A percentile compares a stretch with the other conserved stretches of the same genome.
These are phyloP conservation scores for Pseudogymnoascus sp. DNA, from an alignment of 2,329 filamentous ascomycete species.

Conservation along the genomic window DNA sequence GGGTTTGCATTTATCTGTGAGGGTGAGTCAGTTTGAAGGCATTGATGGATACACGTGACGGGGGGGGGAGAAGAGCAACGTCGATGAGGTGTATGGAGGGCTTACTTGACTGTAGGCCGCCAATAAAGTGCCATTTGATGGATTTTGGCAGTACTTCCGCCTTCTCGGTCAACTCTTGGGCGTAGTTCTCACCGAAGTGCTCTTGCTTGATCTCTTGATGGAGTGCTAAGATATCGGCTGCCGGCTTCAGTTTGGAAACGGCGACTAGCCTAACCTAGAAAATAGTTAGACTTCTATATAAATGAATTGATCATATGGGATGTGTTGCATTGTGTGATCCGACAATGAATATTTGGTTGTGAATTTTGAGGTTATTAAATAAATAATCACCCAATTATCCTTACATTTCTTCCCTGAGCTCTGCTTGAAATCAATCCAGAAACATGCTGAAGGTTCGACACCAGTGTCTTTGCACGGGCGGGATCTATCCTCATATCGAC, in stretches of 20 bases:
- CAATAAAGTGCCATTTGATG: slow-evolving; percentile 95
- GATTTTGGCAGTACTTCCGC: slow-evolving; percentile 65
- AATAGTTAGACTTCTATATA: slow-evolving; percentile 17
- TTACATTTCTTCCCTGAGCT: slow-evolving; percentile 46
- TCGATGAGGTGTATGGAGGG: slow-evolving; percentile 11
- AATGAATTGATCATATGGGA: neutral
- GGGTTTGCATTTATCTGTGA: slow-evolving; percentile 76
- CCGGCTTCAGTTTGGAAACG: slow-evolving; percentile 93
- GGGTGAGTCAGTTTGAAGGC: neutral
- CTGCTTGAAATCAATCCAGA: slow-evolving; percentile 48
- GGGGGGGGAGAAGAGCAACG: neutral
- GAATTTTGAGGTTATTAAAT: neutral
- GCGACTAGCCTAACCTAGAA: slow-evolving; percentile 74
- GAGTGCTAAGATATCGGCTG: slow-evolving; percentile 79
- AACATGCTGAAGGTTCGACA: slow-evolving; percentile 54
- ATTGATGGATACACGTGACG: neutral
- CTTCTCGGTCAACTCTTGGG: slow-evolving; percentile 83
- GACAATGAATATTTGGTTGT: neutral
- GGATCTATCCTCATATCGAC: slow-evolving; percentile 52
- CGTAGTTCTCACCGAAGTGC: slow-evolving; percentile 97
- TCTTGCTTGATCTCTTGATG: slow-evolving; percentile 53
- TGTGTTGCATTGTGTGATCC: slow-evolving; percentile 8
- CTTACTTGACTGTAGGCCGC: slow-evolving; percentile 71
- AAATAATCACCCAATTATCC: slow-evolving; percentile 25
- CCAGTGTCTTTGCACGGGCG: slow-evolving; percentile 52